Percentiles rank a stretch among this genome's conserved stretches.
These are phyloP conservation scores for Aspergillus fumigatiaffinis DNA, from an alignment of 2,329 filamentous ascomycete species.

Conservation along the genomic window DNA sequence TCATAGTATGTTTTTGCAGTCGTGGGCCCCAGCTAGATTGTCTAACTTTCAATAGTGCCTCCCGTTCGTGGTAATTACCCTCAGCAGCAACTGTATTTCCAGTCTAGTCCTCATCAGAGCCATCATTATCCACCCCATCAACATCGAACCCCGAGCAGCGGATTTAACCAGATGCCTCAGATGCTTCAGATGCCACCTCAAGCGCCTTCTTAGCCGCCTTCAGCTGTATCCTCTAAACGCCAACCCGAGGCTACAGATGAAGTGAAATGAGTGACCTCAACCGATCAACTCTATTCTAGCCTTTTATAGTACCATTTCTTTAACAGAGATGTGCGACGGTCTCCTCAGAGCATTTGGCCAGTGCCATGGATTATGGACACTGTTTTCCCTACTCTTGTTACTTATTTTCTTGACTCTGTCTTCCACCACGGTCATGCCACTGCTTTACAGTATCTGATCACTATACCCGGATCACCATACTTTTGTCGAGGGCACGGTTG, in stretches of 20 bases:
- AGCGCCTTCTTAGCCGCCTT: conserved; percentile 36
- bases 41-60: conserved; percentile 49
- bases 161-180: conserved; percentile 49
- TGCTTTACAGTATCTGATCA: too few relatives aligned
- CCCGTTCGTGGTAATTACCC: conserved; percentile 58
- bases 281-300: too few relatives aligned
- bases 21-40: conserved; percentile 5
- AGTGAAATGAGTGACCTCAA: conserved; percentile 51
- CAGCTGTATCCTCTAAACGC: conserved; percentile 30
- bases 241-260: conserved; percentile 46
- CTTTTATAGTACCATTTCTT: too few relatives aligned
- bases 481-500: too few relatives aligned
- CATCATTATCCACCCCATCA: conserved; percentile 60
- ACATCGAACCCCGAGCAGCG: conserved; percentile 54
- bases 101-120: conserved; percentile 61
- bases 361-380: too few relatives aligned
- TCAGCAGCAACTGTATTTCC: conserved; percentile 60
- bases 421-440: too few relatives aligned
- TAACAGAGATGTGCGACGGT: too few relatives aligned
- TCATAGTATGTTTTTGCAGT: conserved; percentile 61
- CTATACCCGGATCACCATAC: too few relatives aligned
- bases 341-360: too few relatives aligned
- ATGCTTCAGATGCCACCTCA: conserved; percentile 44
- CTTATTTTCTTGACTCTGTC: too few relatives aligned
- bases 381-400: too few relatives aligned